Base-by-base conservation (phyloP, 2,329 filamentous ascomycete species). In the Dactylellina parvicollis region DNA sequence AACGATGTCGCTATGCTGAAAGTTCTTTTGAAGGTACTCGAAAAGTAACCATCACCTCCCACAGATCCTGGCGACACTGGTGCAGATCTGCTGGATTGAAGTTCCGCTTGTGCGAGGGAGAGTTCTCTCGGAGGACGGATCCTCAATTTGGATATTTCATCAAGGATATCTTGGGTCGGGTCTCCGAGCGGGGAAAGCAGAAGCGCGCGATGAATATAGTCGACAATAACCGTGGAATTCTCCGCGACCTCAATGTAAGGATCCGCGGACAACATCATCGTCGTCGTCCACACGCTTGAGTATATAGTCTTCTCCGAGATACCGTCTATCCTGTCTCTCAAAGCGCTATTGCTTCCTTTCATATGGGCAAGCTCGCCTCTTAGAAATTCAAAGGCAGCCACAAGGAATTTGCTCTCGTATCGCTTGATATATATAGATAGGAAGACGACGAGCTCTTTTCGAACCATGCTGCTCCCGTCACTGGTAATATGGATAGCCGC, bases 401-500 rank as follows among this genome's bases (percentile, higher is more conserved):
- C 93, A 42, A 96, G 81, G 78, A 99, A 96, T 77, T 96, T 96
- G 80, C 88, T 92, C 81, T 96, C 90, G 79, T 97, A 97, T 40
- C 94, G 90, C 73, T 90, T 87, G 50, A 96, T 89, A 79, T 97
- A 97, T 26, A 91, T 90, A 0, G 95, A 98, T 76, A 97, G 88
- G 83, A 98, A 98, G 10, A 97, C 91, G 1, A 97, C 83, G 36
- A 98, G 85, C 81, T 99, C 95, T 79, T 93, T 96, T 49, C 95
- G 89, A 26, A 99, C 95, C 83, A 98, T 89, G 24, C 92, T 92
- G 78, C 92, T 97, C 32, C 94, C 95, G 80, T 99, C 95, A 65
- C 92, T 92, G 20, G 92, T 90, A 90, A 98, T 94, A 74, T 95
- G 89, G 42, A 98, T 85, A 42, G 98, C 87, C 10, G 92, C 92